Percentiles rank a stretch among this genome's conserved stretches.
Conservation (phyloP, 2,329 filamentous ascomycete genomes). For the Harringtonia aguacate region DNA sequence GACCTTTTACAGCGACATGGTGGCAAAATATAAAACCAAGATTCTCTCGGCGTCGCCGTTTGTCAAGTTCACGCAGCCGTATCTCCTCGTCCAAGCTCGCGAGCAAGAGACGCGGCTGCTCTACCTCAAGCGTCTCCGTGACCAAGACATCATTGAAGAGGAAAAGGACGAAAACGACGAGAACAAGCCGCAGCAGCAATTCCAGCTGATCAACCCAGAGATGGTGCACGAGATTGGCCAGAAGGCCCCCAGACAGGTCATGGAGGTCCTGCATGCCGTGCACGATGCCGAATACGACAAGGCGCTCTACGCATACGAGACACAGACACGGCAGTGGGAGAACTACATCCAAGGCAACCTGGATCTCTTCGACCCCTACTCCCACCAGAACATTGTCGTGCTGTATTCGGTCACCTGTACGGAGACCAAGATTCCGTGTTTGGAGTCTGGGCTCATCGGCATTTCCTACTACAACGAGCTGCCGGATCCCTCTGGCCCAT, state of each 20-base stretch:
- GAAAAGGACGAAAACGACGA: conserved; percentile 40
- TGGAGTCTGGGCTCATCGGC: conserved; percentile 80
- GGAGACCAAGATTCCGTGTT: conserved; percentile 83
- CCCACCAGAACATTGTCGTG: conserved; percentile 93
- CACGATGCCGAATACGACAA: conserved; percentile 97
- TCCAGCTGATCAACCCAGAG: conserved; percentile 85
- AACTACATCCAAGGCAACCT: conserved; percentile 81
- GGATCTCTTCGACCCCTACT: conserved; percentile 86
- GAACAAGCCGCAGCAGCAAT: conserved; percentile 57
- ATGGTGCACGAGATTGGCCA: conserved; percentile 85
- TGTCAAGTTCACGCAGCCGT: conserved; percentile 89
- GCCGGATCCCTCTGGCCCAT: conserved; percentile 47
- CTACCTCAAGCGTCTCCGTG: conserved; percentile 71
- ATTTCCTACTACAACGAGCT: conserved; percentile 92
- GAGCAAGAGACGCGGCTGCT: conserved; percentile 80
- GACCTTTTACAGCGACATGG: conserved; percentile 90
- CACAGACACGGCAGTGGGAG: conserved; percentile 93
- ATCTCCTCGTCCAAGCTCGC: conserved; percentile 81
- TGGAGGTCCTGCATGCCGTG: conserved; percentile 87
- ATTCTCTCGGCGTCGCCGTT: conserved; percentile 93
- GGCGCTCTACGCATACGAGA: conserved; percentile 84
- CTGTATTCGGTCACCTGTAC: conserved; percentile 92
- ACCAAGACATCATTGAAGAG: conserved; percentile 57
- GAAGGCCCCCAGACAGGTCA: conserved; percentile 73
- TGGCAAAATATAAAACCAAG: conserved; percentile 85